A percentile compares a stretch with the other conserved stretches of the same genome.
Evolutionary conservation across 345 rosid genomes (phyloP).

Genomic region (Bruguiera gymnorhiza): DNA sequence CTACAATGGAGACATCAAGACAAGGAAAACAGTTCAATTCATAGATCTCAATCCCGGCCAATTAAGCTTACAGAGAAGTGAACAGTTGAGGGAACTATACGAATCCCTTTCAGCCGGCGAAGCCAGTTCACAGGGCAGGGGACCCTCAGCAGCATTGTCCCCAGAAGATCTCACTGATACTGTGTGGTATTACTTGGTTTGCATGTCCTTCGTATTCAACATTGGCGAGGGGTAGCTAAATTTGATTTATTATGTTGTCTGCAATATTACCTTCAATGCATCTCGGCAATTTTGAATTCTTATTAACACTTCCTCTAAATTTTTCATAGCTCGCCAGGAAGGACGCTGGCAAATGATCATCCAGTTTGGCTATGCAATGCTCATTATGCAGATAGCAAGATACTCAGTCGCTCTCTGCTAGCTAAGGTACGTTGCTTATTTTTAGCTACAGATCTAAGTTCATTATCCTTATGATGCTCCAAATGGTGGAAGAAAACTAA

Average conservation of each 20-base stretch:
- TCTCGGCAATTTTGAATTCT: neutral
- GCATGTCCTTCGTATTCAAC: slow-evolving; percentile 26
- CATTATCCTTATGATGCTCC: neutral
- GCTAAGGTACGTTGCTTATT: slow-evolving; percentile 61
- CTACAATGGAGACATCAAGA: slow-evolving; percentile 95
- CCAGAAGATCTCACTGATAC: slow-evolving; percentile 11
- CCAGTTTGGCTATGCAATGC: slow-evolving; percentile 87
- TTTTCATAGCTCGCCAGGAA: slow-evolving; percentile 73
- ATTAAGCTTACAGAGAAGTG: slow-evolving; percentile 76
- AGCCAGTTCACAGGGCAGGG: slow-evolving; percentile 34
- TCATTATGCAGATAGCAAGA: slow-evolving; percentile 75
- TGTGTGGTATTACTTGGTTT: slow-evolving; percentile 20
- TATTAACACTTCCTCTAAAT: neutral
- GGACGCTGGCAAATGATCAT: slow-evolving; percentile 49
- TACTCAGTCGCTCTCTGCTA: slow-evolving; percentile 81
- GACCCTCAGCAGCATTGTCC: slow-evolving; percentile 8
- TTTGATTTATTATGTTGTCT: neutral
- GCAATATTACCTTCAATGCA: too few relatives aligned
- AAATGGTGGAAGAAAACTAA: slow-evolving; percentile 7
- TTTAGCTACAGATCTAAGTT: neutral
- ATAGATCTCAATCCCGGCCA: slow-evolving; percentile 51
- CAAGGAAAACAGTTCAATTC: slow-evolving; percentile 76
- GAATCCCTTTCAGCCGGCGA: slow-evolving; percentile 55
- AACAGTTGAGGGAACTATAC: slow-evolving; percentile 68
- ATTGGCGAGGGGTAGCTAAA: slow-evolving; percentile 62